phyloP scores from a whole-genome alignment of 2,329 filamentous ascomycete species.

The Fusarium lyarnte region DNA sequence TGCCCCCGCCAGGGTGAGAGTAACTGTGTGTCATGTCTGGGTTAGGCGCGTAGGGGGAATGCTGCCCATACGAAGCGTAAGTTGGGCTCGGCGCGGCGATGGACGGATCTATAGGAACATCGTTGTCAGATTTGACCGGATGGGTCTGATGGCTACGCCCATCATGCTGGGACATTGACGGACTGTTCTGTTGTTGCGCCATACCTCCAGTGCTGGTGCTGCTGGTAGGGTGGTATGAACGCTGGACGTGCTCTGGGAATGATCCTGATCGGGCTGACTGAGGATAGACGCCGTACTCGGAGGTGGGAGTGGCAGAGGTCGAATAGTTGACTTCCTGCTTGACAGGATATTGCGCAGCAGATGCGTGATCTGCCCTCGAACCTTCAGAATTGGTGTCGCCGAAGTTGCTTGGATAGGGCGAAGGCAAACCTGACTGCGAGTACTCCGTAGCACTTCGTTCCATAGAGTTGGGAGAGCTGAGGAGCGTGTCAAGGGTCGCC shows the following conservation, averaged over 20 bases:
- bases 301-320: constrained; percentile 83
- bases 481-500: constrained; percentile 41
- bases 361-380: constrained; percentile 87
- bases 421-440: constrained; percentile 88
- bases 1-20: constrained; percentile 66
- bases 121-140: constrained; percentile 91
- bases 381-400: constrained; percentile 84
- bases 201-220: constrained; percentile 84
- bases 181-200: constrained; percentile 97
- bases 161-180: constrained; percentile 90
- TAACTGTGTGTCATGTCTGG: constrained; percentile 89
- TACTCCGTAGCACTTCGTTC: constrained; percentile 76
- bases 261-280: constrained; percentile 80
- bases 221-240: constrained; percentile 82
- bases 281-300: constrained; percentile 86
- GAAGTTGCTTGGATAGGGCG: constrained; percentile 73
- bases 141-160: constrained; percentile 78
- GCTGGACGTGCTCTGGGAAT: constrained; percentile 88
- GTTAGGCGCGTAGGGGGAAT: constrained; percentile 86
- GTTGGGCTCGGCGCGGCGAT: constrained; percentile 93
- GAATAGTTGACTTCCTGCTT: constrained; percentile 85
- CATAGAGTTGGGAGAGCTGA: constrained; percentile 55
- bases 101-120: constrained; percentile 99
- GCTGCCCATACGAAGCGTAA: constrained; percentile 78
- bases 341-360: constrained; percentile 89